phyloP scores from a whole-genome alignment of 495 filamentous ascomycete genomes.

The Rusavskia elegans region DNA sequence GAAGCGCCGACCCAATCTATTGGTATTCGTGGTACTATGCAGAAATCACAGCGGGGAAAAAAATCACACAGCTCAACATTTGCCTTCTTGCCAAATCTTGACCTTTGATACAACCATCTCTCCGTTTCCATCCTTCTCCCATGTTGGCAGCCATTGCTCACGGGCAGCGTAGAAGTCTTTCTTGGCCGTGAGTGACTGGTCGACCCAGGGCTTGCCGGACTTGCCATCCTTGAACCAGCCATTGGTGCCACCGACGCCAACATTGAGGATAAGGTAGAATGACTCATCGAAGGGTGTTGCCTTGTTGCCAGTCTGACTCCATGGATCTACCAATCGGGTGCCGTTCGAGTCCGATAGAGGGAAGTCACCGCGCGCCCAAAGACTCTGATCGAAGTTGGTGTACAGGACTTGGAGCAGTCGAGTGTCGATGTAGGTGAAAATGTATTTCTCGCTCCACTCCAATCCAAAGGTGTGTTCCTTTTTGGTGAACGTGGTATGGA shows the following conservation, averaged over 20 bases:
- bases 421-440: slow-evolving; percentile 74
- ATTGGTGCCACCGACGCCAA: slow-evolving; percentile 71
- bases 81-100: slow-evolving; percentile 57
- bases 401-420: slow-evolving; percentile 67
- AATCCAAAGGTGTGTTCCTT: slow-evolving; percentile 54
- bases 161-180: slow-evolving; percentile 59
- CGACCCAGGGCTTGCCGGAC: slow-evolving; percentile 66
- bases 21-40: neutral
- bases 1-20: neutral
- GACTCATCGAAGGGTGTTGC: slow-evolving; percentile 66
- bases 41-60: neutral
- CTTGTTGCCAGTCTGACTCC: slow-evolving; percentile 37
- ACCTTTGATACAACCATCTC: slow-evolving; percentile 60
- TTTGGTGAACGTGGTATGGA: slow-evolving; percentile 57
- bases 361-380: slow-evolving; percentile 65
- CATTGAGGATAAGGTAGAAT: slow-evolving; percentile 70
- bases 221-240: slow-evolving; percentile 67
- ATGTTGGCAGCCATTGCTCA: slow-evolving; percentile 58
- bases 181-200: slow-evolving; percentile 43
- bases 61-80: neutral
- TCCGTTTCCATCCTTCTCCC: slow-evolving; percentile 36
- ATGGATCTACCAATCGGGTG: slow-evolving; percentile 48
- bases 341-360: slow-evolving; percentile 51
- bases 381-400: slow-evolving; percentile 52
- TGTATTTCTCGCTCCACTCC: slow-evolving; percentile 78